Base-by-base conservation (phyloP, 2,329 filamentous ascomycete species). In the Diaporthe caulivora region DNA sequence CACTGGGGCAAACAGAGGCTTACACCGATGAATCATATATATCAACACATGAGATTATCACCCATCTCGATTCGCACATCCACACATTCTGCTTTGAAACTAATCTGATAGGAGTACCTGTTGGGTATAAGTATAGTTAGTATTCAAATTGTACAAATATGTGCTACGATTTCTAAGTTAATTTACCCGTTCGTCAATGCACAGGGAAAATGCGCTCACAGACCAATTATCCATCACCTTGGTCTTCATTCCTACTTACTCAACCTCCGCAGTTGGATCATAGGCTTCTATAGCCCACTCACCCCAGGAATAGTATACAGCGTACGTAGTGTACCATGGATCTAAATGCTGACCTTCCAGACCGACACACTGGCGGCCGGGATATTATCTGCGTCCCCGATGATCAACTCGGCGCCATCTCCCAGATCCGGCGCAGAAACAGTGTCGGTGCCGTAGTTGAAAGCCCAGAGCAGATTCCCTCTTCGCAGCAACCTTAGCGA, bases 391-490 rank as follows among this genome's bases (percentile, higher is more conserved):
- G 62, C 51, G 13, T 73, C 44, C 6, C 76, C 76, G n/a, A 77
- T 76, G 4, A 77, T 21, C 13, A 73, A 8, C 11, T 71, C 37
- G 1, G 65, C 73, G 21, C 21, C 40, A 3, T 47, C 57, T 5
- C 60, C 24, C 15, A 77, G 34, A 10, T 68, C 67, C 7, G 76
- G 76, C 24, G 51, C 53, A 49, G 75, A 60, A 40, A 76, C 76
- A 10, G 72, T 51, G n/a, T 76, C 72, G 15, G 72, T 69, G 5
- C 76, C 77, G 51, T 78, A 78, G 42, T 78, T 77, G 26, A 78
- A 77, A 15, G 76, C 76, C 76, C 76, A 78, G 15, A 77, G 55
- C 57, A 78, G 57, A 26, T 76, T 29, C 4, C 74, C 76, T 47
- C 77, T 60, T 24, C 73, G 64, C n/a, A 76, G 29, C 17, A 78